Conservation (phyloP, 179 eudicot species). For the Patellifolia procumbens region DNA sequence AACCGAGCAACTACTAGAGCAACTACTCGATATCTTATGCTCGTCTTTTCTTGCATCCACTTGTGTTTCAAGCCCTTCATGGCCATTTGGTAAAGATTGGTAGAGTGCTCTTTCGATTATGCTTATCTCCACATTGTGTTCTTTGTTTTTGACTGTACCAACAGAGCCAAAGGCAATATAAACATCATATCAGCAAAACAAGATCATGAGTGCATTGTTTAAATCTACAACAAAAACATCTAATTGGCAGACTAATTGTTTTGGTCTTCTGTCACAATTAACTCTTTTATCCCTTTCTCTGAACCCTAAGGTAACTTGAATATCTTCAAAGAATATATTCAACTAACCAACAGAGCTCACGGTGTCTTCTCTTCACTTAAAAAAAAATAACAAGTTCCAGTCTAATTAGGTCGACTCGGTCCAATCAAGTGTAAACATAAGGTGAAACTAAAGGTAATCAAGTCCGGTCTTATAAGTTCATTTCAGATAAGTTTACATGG, state of each 20-base stretch:
- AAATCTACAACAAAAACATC: neutral
- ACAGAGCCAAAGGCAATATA: neutral
- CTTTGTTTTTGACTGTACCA: conserved; percentile 33
- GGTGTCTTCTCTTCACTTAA: no score
- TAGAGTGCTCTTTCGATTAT: conserved; percentile 11
- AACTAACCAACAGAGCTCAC: neutral
- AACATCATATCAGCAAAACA: conserved; percentile 2
- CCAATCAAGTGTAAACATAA: no score
- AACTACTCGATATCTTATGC: conserved; percentile 5
- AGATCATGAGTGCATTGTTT: neutral
- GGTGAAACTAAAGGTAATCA: no score
- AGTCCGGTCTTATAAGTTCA: no score
- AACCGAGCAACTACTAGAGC: conserved; percentile 18
- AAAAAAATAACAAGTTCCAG: neutral
- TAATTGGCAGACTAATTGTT: neutral
- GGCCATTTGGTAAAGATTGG: conserved; percentile 1
- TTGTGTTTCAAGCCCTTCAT: neutral
- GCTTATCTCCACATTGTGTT: conserved; percentile 15
- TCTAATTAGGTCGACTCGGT: no score
- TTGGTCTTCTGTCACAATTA: neutral
- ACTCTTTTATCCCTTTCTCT: no score
- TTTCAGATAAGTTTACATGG: no score
- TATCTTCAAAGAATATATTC: neutral
- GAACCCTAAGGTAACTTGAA: no score
- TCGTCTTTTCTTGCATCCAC: conserved; percentile 23